Percentiles rank a stretch among this genome's conserved stretches.
Conservation (phyloP, 371 early-diverging fungal species). For the Gilbertella persicaria region DNA sequence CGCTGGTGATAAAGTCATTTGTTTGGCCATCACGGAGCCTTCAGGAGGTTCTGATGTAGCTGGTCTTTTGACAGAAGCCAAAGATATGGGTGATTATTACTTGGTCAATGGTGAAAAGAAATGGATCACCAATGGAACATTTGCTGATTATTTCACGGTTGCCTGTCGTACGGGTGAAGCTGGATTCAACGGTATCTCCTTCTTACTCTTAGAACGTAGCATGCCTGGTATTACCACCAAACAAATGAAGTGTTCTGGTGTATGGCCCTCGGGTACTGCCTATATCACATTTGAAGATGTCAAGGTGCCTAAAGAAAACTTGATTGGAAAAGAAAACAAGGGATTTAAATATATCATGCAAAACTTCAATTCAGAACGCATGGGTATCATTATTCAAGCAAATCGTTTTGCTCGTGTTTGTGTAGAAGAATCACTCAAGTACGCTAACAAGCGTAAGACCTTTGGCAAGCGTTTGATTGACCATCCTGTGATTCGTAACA, state of each 20-base stretch:
- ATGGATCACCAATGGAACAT: constrained; percentile 84
- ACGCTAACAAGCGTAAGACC: constrained; percentile 81
- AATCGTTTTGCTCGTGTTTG: constrained; percentile 83
- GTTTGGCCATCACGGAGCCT: constrained; percentile 71
- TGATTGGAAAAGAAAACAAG: constrained; percentile 83
- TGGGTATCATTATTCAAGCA: constrained; percentile 82
- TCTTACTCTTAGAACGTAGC: constrained; percentile 70
- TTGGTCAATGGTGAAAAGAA: constrained; percentile 78
- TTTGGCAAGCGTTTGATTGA: constrained; percentile 79
- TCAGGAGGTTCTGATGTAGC: constrained; percentile 83
- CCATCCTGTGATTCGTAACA: constrained; percentile 70
- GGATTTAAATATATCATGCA: constrained; percentile 81
- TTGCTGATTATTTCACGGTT: constrained; percentile 68
- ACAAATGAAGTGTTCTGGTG: constrained; percentile 77
- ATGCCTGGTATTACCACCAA: constrained; percentile 81
- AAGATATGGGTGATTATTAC: constrained; percentile 64
- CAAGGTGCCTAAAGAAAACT: constrained; percentile 75
- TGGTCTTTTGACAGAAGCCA: constrained; percentile 73
- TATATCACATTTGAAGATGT: constrained; percentile 81
- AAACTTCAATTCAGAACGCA: constrained; percentile 74
- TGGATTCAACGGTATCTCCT: constrained; percentile 78
- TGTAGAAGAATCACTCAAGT: constrained; percentile 80
- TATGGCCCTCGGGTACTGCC: constrained; percentile 83
- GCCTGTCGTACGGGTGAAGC: constrained; percentile 74
- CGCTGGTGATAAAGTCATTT: constrained; percentile 65